Conservation (phyloP, 2,329 filamentous ascomycete species). For the Aspergillus brunneoviolaceus region DNA sequence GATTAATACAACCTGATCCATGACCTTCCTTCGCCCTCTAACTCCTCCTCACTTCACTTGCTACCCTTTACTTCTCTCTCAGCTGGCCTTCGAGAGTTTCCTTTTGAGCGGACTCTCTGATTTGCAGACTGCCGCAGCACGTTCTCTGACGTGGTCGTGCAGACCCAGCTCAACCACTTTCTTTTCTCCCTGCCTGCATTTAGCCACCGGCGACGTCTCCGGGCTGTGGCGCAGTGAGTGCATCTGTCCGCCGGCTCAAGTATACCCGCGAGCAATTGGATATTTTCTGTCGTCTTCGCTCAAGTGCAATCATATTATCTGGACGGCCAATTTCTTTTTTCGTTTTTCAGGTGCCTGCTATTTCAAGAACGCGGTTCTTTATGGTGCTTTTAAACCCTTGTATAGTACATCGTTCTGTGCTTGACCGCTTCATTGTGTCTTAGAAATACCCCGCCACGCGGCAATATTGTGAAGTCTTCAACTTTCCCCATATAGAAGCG, state of each 20-base stretch:
- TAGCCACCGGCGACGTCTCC: constrained; percentile 28
- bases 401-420: background rate
- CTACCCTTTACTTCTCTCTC: constrained; percentile 8
- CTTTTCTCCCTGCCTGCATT: constrained; percentile 12
- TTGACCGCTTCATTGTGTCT: background rate
- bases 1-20: constrained; percentile 3
- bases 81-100: constrained; percentile 6
- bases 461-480: background rate
- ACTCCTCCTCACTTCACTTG: background rate
- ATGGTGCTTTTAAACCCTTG: background rate
- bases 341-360: background rate
- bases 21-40: background rate
- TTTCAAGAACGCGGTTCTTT: background rate
- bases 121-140: constrained; percentile 9
- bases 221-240: constrained; percentile 42
- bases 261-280: constrained; percentile 2
- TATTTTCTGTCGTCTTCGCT: background rate
- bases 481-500: background rate
- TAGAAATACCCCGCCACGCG: constrained; percentile 4
- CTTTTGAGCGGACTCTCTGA: constrained; percentile 11
- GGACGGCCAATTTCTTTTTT: background rate
- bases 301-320: background rate
- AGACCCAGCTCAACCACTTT: constrained; percentile 21
- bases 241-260: constrained; percentile 19
- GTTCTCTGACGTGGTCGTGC: constrained; percentile 37